Evolutionary conservation across 2,329 filamentous ascomycete species (phyloP), one percentile per base, ranked within the genome.

Genomic region (Pyrenophora seminiperda): DNA sequence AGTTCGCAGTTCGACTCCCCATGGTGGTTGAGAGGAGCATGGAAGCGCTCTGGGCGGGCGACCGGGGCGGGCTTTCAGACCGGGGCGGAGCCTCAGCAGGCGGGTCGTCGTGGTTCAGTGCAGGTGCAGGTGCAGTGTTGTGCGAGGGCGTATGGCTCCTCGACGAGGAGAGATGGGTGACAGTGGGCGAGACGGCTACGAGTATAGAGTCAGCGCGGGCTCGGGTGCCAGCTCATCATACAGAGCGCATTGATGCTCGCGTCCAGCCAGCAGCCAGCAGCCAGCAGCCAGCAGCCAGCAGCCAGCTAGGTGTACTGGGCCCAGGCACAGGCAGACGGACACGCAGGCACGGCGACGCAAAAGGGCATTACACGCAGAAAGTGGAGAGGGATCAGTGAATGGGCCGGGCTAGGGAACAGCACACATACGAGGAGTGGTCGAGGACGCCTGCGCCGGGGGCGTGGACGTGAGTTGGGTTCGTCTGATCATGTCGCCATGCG

Each of bases 401-500:
- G n/a, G 18, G n/a, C n/a, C n/a, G 20, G 31, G 14, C 20, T 31
- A 18, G 27, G 22, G 22, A 34, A 32, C 17, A 37, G 56, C 59
- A 86, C 59, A 86, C 84, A 71, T 85, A 87, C 84, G 79, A 66
- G 80, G 76, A 73, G 81, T 80, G 61, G 81, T 76, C 41, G 14
- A 29, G 13, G 77, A 60, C 79, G 81, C 77, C 75, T 79, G 79
- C 73, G 83, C 82, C 63, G 83, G 81, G 72, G 84, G 85, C 60
- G 84, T 86, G 59, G 69, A 68, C 56, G 67, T 70, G 53, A 59
- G 61, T 52, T 67, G 67, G 57, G 46, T 68, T 62, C 68, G 66
- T 59, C 63, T 67, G 50, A 71, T 69, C 68, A 70, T 73, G 66
- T 65, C 60, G 63, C 60, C 65, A 62, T 63, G 50, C 43, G 48